Base-by-base conservation (phyloP, 192 early-diverging fungal genomes). In the Coemansia biformis region DNA sequence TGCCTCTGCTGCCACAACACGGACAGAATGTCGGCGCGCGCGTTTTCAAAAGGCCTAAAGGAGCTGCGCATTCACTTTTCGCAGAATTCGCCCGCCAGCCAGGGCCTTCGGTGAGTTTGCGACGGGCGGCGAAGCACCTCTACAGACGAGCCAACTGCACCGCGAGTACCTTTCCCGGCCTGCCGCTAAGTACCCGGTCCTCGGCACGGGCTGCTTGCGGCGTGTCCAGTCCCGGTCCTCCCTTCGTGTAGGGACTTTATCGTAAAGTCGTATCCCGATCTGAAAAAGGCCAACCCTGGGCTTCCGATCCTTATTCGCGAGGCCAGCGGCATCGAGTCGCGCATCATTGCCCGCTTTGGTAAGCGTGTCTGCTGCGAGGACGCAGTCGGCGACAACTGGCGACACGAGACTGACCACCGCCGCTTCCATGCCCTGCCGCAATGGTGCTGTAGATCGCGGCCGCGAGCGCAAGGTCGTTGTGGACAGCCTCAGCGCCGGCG, bases 291-390 rank as follows among this genome's bases (percentile, higher is more conserved):
- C 39, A 92, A 96, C 76, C 93, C 93, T 8, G 72, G 80, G 10
- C 73, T 96, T 15, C 93, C 93, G 17, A 86, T 96, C 54, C 79
- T 96, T 14, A 83, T 96, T 30, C 86, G 93, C 51, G 93, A 96
- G 58, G 89, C 89, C 14, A 69, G 62, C 46, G 85, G 83, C 26
- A 79, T 90, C 35, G 84, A 93, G 68, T 87, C 93, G 12, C 78
- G 86, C 44, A 82, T 86, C 37, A 93, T 90, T 78, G 93, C 89
- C 51, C 86, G 91, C 40, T 96, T 88, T 57, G 89, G 92, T 94
- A 78, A 59, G 71, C 56, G 9, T 29, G 2, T 19, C 24, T 15
- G n/a, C n/a, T n/a, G n/a, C n/a, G n/a, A n/a, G n/a, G n/a, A n/a
- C n/a, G n/a, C n/a, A n/a, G n/a, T n/a, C n/a, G n/a, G 24, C 24